Evolutionary conservation across 352 stramenopile genomes (phyloP), one percentile per base, ranked within the genome.

Genomic region (Pythium rhizo-oryzae): DNA sequence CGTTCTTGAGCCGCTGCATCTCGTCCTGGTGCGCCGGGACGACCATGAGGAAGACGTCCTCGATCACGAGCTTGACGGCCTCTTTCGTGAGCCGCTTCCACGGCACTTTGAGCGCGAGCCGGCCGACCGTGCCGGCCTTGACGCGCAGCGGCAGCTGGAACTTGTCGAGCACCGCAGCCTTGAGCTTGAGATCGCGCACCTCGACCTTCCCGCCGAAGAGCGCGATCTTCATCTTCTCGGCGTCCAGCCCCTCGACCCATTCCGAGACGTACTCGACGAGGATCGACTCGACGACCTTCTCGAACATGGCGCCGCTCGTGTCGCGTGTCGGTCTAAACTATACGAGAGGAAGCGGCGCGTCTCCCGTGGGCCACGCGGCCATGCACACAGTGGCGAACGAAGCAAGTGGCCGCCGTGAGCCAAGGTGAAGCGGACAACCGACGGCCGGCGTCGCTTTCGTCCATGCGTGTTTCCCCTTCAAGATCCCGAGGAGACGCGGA

Each of bases 171-270:
- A 82, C 77, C 24, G 77, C 78, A 2, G 81, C 78, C 50, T 87
- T 82, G 70, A 96, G 82, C 63, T 86, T 79, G 59, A 96, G 69
- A 47, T 94, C 84, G 39, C 81, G 78, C 56, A 96, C 91, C 65
- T 93, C 86, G 54, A 96, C 85, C 51, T 94, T 94, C 13, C 88
- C 86, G 24, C 85, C 76, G 56, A 94, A 94, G 37, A 96, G 70
- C 43, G 80, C 88, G 59, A 96, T 72, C 71, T 93, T 93, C 84
- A 94, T 96, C 75, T 94, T 93, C 81, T 94, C 85, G 46, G 86
- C 84, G 62, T 96, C 86, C 47, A 96, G 76, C 0, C 85, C 88
- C 33, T 94, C 88, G 65, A 96, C 78, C 85, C 88, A 96, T 70
- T 92, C 86, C 13, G 83, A 93, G 53, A 96, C 79, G 64, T 96